Base-by-base conservation (phyloP, 495 filamentous ascomycete genomes). In the Aspergillus olivimuriae region DNA sequence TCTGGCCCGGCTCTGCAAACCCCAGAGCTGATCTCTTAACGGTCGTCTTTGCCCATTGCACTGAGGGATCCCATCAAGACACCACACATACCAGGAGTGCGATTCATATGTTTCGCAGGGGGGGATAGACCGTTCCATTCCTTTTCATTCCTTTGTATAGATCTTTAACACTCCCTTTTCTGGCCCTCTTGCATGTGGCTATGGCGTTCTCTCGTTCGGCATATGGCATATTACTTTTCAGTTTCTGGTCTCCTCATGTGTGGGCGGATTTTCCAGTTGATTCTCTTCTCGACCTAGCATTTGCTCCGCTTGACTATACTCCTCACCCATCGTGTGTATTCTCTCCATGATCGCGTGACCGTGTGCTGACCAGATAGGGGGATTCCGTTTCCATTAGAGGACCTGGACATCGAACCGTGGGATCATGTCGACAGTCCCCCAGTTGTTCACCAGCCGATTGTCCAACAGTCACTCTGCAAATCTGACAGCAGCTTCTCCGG, bases 361-460 rank as follows among this genome's bases (percentile, higher is more conserved):
- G 11, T 6, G 24, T 28, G 4, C 23, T 51, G 4, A 51, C 37
- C 1, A 28, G 15, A 24, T 37, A 60, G 51, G 24, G 53, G 51
- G 2, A 55, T 56, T 17, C 57, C 53, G 15, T 60, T 50, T 33
- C 31, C 48, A 0, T 41, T 52, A 14, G 39, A 54, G 12, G 40
- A 56, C 31, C 31, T 46, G 17, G 38, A 28, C 3, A 40, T 36
- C 4, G 32, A 52, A 31, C 57, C 57, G 26, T 60, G 57, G 57
- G 18, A 38, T 9, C 15, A 43, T 14, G 38, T 43, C 14, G 42
- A 37, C 7, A n/a, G 20, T 11, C 34, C 32, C 9, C 46, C 51
- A 3, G 20, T 17, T 0, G 16, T 34, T 2, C 36, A 47, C 24
- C 21, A 31, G 12, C 20, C 41, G 22, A 28, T 15, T 15, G 11